phyloP scores from a whole-genome alignment of 345 rosid genomes.

The Schrenkiella parvula region DNA sequence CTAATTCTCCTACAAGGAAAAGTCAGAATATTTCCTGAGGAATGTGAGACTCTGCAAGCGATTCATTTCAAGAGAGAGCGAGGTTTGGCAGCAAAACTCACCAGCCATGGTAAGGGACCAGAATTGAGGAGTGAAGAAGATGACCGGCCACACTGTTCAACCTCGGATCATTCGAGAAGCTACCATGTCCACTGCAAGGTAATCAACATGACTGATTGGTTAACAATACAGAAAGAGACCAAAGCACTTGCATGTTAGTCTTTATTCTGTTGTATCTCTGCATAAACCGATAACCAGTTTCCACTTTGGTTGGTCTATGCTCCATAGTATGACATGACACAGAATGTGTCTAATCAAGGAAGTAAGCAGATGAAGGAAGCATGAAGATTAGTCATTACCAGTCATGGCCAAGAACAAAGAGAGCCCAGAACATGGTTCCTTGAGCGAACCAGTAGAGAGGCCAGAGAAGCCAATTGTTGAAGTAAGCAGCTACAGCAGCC shows the following conservation, averaged over 20 bases:
- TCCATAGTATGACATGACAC: neutral
- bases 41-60: neutral
- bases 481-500: constrained; percentile 71
- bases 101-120: constrained; percentile 95
- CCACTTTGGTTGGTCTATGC: too few species aligned
- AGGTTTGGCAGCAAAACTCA: constrained; percentile 28
- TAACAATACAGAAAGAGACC: neutral
- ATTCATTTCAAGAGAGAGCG: neutral
- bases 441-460: constrained; percentile 90
- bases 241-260: neutral
- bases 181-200: constrained; percentile 76
- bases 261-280: neutral
- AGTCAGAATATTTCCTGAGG: neutral
- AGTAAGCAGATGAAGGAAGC: neutral
- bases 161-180: constrained; percentile 62
- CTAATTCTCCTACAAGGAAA: constrained; percentile 69
- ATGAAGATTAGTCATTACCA: constrained; percentile 46
- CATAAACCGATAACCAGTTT: too few species aligned
- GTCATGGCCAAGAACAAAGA: constrained; percentile 96
- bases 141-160: constrained; percentile 74
- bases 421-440: constrained; percentile 98
- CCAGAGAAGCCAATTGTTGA: constrained; percentile 76
- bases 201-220: neutral
- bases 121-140: constrained; percentile 77
- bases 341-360: neutral